phyloP scores from a whole-genome alignment of 176 grass and related monocot species.

The Oryza officinalis region DNA sequence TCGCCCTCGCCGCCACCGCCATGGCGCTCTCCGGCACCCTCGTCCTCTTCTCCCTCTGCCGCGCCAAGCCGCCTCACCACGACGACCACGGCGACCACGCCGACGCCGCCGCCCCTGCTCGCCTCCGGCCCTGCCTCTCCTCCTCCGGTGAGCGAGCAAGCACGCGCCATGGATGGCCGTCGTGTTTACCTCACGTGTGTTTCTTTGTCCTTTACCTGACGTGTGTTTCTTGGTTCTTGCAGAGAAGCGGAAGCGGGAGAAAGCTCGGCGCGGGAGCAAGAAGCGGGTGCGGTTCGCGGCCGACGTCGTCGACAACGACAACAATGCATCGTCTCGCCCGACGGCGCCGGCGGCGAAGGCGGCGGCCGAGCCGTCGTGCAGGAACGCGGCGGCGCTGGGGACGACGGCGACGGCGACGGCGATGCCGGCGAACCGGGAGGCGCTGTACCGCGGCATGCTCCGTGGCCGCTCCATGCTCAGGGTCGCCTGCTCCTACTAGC shows the following conservation, averaged over 20 bases:
- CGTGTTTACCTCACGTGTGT: neutral
- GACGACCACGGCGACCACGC: neutral
- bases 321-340: slow-evolving; percentile 10
- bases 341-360: neutral
- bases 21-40: slow-evolving; percentile 92
- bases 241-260: slow-evolving; percentile 66
- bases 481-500: slow-evolving; percentile 68
- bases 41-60: slow-evolving; percentile 79
- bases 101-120: neutral
- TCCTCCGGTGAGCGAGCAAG: slow-evolving; percentile 39
- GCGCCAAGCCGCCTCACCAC: slow-evolving; percentile 30
- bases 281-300: slow-evolving; percentile 87
- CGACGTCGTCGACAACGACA: slow-evolving; percentile 62
- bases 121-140: slow-evolving; percentile 48
- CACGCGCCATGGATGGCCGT: neutral
- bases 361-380: slow-evolving; percentile 22
- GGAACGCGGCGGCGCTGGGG: slow-evolving; percentile 9
- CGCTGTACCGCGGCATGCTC: slow-evolving; percentile 87
- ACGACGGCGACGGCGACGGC: neutral
- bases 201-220: neutral
- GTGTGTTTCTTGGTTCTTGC: slow-evolving; percentile 13
- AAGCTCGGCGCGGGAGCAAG: slow-evolving; percentile 47
- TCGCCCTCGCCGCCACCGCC: slow-evolving; percentile 72
- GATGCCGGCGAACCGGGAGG: slow-evolving; percentile 89
- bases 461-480: slow-evolving; percentile 69